Evolutionary conservation across 2,329 filamentous ascomycete genomes (phyloP), one percentile per base, ranked within the genome.

Genomic region (Dryadomyces sulphureus): DNA sequence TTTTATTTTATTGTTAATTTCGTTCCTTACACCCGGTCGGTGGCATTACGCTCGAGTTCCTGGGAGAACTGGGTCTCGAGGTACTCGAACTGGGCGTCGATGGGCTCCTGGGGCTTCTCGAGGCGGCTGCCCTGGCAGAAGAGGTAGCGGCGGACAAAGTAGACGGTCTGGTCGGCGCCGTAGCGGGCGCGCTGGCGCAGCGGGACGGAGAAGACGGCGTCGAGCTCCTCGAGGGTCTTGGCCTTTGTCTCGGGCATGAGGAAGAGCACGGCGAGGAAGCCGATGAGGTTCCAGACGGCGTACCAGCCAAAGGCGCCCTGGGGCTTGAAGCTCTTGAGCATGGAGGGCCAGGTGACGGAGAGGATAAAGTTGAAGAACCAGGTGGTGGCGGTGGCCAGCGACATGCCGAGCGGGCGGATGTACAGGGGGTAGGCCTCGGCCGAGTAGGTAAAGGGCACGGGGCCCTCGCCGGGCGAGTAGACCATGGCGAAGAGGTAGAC

Each of bases 381-480:
- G 1, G 66, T 70, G 2, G 69, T 73, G 0, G 70, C 69, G 1
- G 69, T 73, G 1, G 70, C 69, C 0, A 79, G 61, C 1, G 73
- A 72, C 76, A 80, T 80, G 36, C 75, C 76, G 43, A 77, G 65
- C 2, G 73, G 67, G 16, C 77, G 72, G 36, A 80, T 71, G 50
- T 79, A 78, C 2, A 80, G 62, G 5, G 77, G 77, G 54, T 80
- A 81, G 1, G 75, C 77, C 57, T 82, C 78, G 19, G 78, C 77
- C 0, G 75, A 79, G 56, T 81, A 82, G 0, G 75, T 80, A 54
- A 81, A 81, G 0, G 78, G 77, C 0, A 81, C 77, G 6, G 66
- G 66, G 0, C 78, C 78, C 55, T 77, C 77, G 34, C 78, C 78
- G 1, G 76, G 75, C 1, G 67, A 71, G 58, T 74, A 73, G 12